phyloP scores from a whole-genome alignment of 768 basidiomycete species.

The Podaxis sp. region DNA sequence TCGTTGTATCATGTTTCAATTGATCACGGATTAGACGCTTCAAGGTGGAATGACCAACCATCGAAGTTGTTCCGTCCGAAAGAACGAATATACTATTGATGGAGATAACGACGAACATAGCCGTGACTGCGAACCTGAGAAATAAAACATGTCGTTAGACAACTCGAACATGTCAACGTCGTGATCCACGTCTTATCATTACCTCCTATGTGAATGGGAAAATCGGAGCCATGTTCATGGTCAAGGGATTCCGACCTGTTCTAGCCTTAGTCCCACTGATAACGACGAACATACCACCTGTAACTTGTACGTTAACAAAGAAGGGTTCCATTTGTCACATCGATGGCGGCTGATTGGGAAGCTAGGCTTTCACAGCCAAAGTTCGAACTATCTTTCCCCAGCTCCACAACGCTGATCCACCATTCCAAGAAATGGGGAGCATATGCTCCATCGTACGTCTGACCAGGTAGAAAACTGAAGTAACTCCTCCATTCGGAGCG shows the following conservation, averaged over 20 bases:
- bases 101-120: constrained; percentile 12
- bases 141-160: neutral
- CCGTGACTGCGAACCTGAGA: neutral
- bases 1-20: neutral
- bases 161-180: neutral
- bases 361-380: neutral
- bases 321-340: neutral
- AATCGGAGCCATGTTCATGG: neutral
- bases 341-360: neutral
- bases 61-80: constrained; percentile 11
- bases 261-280: neutral
- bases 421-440: neutral
- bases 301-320: neutral
- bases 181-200: no score
- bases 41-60: neutral
- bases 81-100: neutral
- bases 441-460: neutral
- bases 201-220: no score
- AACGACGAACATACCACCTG: neutral
- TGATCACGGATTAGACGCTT: neutral
- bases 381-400: neutral
- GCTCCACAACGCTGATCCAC: constrained; percentile 1
- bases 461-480: neutral
- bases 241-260: neutral
- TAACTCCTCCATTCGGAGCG: neutral